These are phyloP conservation scores for Penicillium flavigenum DNA, from an alignment of 495 filamentous ascomycete genomes.

Conservation along the genomic window DNA sequence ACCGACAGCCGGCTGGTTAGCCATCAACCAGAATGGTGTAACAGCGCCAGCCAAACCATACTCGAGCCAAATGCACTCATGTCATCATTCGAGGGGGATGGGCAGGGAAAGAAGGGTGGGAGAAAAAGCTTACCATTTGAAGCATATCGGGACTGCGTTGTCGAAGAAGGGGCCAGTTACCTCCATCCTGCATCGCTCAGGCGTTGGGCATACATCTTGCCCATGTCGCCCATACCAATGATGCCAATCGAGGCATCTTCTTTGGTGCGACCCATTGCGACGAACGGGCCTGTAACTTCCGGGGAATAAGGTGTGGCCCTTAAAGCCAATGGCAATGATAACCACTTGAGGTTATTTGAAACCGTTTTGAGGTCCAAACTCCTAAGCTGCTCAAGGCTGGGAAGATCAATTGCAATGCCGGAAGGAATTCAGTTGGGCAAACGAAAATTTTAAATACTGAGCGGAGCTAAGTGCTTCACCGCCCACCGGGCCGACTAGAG, in stretches of 20 bases:
- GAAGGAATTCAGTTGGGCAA: neutral
- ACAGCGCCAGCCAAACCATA: constrained; percentile 55
- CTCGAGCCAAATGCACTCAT: constrained; percentile 99
- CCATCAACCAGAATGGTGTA: constrained; percentile 54
- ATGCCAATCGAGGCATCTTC: constrained; percentile 77
- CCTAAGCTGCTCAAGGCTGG: constrained; percentile 8
- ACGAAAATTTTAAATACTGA: constrained; percentile 43
- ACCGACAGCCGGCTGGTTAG: constrained; percentile 59
- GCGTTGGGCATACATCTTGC: constrained; percentile 94
- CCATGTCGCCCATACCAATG: constrained; percentile 99
- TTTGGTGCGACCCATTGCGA: constrained; percentile 50
- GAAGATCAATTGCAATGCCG: constrained; percentile 22
- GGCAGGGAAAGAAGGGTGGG: constrained; percentile 18
- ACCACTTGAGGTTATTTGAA: neutral
- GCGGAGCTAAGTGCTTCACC: constrained; percentile 25
- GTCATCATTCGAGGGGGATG: constrained; percentile 73
- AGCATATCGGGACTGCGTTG: constrained; percentile 9
- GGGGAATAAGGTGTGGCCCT: neutral
- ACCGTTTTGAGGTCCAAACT: constrained; percentile 1
- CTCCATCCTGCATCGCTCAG: constrained; percentile 92
- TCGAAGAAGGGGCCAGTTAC: constrained; percentile 53
- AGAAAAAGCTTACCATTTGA: constrained; percentile 34
- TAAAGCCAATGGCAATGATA: neutral
- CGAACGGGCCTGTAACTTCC: neutral
- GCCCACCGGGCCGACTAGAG: constrained; percentile 37